These are phyloP conservation scores for Aspergillus nomiae DNA, from an alignment of 2,329 filamentous ascomycete genomes.

Conservation along the genomic window DNA sequence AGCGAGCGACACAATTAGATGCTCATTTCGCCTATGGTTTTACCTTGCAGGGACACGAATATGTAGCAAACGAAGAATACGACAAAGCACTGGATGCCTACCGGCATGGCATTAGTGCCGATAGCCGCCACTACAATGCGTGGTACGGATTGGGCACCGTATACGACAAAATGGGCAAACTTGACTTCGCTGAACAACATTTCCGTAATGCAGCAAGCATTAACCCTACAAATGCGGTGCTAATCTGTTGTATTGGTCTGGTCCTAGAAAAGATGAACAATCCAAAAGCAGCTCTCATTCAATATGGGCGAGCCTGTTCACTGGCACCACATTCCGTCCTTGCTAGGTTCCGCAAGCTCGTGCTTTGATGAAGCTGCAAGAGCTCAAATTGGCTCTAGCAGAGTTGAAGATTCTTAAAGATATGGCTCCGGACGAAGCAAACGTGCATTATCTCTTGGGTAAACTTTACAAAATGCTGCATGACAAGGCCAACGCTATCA, in stretches of 20 bases:
- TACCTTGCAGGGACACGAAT: constrained; percentile 93
- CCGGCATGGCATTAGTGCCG: constrained; percentile 79
- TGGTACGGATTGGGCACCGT: constrained; percentile 87
- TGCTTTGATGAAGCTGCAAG: constrained; percentile 74
- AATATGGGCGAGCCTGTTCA: constrained; percentile 80
- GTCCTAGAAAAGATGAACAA: constrained; percentile 89
- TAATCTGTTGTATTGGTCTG: constrained; percentile 89
- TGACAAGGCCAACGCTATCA: constrained; percentile 73
- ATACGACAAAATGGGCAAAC: constrained; percentile 87
- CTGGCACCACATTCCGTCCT: constrained; percentile 79
- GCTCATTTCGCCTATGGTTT: constrained; percentile 93
- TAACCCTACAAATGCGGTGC: constrained; percentile 89
- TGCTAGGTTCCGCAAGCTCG: constrained; percentile 92
- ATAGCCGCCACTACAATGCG: constrained; percentile 93
- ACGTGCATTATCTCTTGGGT: constrained; percentile 92
- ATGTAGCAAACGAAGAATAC: constrained; percentile 94
- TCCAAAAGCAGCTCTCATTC: constrained; percentile 72
- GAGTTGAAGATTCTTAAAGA: constrained; percentile 90
- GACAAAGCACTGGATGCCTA: constrained; percentile 91
- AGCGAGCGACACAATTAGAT: constrained; percentile 86
- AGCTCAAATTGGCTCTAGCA: constrained; percentile 69
- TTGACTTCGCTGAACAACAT: constrained; percentile 87
- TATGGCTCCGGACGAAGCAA: constrained; percentile 89
- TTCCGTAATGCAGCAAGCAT: constrained; percentile 85
- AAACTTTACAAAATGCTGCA: constrained; percentile 60